Conservation (phyloP, 176 grass and related monocot genomes). For the Zoysia japonica region DNA sequence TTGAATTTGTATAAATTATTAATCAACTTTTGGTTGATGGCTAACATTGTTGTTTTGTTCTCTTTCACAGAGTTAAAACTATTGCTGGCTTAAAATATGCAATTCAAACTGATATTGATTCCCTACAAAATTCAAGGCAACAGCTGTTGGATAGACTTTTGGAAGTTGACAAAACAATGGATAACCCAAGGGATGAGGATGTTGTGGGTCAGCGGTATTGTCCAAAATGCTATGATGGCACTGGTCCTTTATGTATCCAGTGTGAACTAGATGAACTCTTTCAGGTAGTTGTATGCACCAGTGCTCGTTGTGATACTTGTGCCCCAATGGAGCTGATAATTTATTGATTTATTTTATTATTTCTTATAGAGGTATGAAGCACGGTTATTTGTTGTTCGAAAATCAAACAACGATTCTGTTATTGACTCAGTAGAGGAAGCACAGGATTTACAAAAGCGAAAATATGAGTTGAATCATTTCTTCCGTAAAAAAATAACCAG, state of each 20-base stretch:
- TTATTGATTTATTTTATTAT: conserved; percentile 30
- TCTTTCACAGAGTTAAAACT: conserved; percentile 59
- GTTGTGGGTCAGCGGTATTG: conserved; percentile 82
- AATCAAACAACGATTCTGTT: conserved; percentile 69
- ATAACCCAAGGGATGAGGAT: conserved; percentile 81
- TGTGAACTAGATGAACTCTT: conserved; percentile 86
- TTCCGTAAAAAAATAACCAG: conserved; percentile 68
- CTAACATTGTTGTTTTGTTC: conserved; percentile 41
- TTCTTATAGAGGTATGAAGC: conserved; percentile 80
- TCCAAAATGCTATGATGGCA: conserved; percentile 83
- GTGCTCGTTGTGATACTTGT: conserved; percentile 16
- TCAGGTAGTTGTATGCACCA: conserved; percentile 54
- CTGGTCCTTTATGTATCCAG: conserved; percentile 85
- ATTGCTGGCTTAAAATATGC: conserved; percentile 72
- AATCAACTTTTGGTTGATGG: conserved; percentile 5
- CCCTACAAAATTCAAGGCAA: conserved; percentile 68
- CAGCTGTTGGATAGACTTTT: conserved; percentile 67
- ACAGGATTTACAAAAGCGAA: conserved; percentile 67
- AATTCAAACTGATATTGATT: conserved; percentile 80
- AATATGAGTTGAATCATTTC: conserved; percentile 84
- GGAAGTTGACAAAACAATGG: conserved; percentile 83
- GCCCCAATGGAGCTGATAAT: conserved; percentile 24
- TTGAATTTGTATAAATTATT: conserved; percentile 31
- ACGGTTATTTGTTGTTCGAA: conserved; percentile 78
- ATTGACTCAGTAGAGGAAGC: conserved; percentile 84